phyloP scores from a whole-genome alignment of 345 rosid species.

The Isatis tinctoria region DNA sequence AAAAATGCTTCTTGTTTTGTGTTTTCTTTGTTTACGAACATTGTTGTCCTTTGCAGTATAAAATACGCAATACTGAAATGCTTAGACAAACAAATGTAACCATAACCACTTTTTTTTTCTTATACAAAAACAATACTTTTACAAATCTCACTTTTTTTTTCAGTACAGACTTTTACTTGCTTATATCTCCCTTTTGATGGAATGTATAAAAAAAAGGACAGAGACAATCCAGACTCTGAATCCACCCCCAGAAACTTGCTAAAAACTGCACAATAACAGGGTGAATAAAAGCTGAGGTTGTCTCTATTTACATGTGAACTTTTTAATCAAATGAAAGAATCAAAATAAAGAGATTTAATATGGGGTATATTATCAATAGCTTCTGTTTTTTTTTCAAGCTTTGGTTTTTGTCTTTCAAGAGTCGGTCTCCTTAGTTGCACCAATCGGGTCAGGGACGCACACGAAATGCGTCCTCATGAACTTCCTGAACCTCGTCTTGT shows the following conservation, averaged over 20 bases:
- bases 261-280: constrained; percentile 54
- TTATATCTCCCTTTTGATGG: background rate
- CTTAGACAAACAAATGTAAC: background rate
- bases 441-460: constrained; percentile 81
- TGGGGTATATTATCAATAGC: background rate
- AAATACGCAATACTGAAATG: background rate
- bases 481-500: constrained; percentile 90
- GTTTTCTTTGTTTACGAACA: background rate
- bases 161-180: constrained; percentile 5
- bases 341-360: background rate
- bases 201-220: background rate
- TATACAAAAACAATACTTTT: constrained; percentile 6
- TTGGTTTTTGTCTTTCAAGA: background rate
- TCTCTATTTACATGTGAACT: constrained; percentile 30
- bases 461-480: constrained; percentile 84
- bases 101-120: background rate
- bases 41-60: background rate
- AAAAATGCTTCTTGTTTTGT: background rate
- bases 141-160: background rate
- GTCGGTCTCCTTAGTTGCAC: constrained; percentile 42
- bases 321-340: constrained; percentile 27
- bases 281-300: constrained; percentile 22
- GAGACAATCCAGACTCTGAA: constrained; percentile 17
- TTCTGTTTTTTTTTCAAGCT: background rate
- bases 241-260: constrained; percentile 58